Percentiles rank a stretch among this genome's conserved stretches.
phyloP scores from a whole-genome alignment of 1,284 basidiomycete genomes.

The Exobasidium cylindrosporum region DNA sequence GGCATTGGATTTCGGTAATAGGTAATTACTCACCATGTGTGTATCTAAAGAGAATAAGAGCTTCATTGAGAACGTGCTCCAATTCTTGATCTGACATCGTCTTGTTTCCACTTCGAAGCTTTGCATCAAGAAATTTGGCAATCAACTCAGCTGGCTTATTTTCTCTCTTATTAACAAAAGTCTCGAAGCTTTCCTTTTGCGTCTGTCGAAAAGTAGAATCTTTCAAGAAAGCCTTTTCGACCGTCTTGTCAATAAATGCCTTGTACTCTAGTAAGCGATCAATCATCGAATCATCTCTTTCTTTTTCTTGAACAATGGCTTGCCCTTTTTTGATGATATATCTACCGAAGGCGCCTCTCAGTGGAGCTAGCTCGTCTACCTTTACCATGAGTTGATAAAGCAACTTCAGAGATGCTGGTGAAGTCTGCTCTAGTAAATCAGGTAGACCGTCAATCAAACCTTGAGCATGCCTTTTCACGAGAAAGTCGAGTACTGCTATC shows the following conservation, averaged over 20 bases:
- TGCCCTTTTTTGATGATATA: slow-evolving; percentile 33
- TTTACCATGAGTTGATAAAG: slow-evolving; percentile 29
- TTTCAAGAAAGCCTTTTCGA: slow-evolving; percentile 27
- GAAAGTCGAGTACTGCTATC: slow-evolving; percentile 22
- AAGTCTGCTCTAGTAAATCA: slow-evolving; percentile 24
- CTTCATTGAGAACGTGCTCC: slow-evolving; percentile 69
- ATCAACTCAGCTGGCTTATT: slow-evolving; percentile 92
- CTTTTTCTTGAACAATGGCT: slow-evolving; percentile 39
- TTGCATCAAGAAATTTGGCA: slow-evolving; percentile 81
- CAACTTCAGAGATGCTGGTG: slow-evolving; percentile 19
- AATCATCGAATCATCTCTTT: slow-evolving; percentile 45
- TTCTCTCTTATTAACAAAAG: slow-evolving; percentile 68
- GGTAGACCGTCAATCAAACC: slow-evolving; percentile 29
- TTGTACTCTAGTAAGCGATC: slow-evolving; percentile 43
- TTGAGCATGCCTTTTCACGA: slow-evolving; percentile 31
- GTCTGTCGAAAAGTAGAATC: slow-evolving; percentile 55
- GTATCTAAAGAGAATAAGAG: slow-evolving; percentile 78
- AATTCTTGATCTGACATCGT: slow-evolving; percentile 70
- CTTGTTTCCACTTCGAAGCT: slow-evolving; percentile 81
- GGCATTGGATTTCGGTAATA: too few relatives aligned
- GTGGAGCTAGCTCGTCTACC: slow-evolving; percentile 24
- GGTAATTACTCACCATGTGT: slow-evolving; percentile 57
- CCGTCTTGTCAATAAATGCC: slow-evolving; percentile 30
- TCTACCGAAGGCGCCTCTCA: slow-evolving; percentile 31
- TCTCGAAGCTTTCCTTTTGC: slow-evolving; percentile 70